Base-by-base conservation (phyloP, 2,329 filamentous ascomycete genomes). In the Fusarium chlamydosporum region DNA sequence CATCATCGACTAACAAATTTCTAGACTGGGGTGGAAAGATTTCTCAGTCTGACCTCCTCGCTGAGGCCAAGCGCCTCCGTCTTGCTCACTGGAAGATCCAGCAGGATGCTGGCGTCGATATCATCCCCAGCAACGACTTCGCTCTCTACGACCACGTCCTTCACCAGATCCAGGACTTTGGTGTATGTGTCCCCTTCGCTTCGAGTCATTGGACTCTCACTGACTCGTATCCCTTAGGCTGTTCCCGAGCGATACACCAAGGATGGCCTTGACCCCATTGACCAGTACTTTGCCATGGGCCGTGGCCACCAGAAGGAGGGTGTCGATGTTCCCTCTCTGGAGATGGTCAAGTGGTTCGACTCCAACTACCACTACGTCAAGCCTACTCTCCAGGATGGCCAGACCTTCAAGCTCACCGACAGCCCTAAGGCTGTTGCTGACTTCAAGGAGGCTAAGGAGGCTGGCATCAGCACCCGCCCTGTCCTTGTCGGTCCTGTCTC, bases 321-420 rank as follows among this genome's bases (percentile, higher is more conserved):
- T 82, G 88, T 98, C 76, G 96, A 99, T 83, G 96, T 98, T 73
- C 93, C 95, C 76, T 89, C 88, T 79, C 86, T 97, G 83, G 96
- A 99, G 89, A 99, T 99, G 96, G 96, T 99, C 78, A 99, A 99
- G 89, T 99, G 96, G 96, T 99, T 99, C 81, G 96, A 99, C 88
- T 97, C 94, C 73, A 99, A 99, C 92, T 99, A 99, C 91, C 96
- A 98, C 89, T 99, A 99, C 83, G 96, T 98, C 85, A 98, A 98
- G 91, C 96, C 96, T 72, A 97, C 96, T 69, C 89, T 99, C 74
- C 94, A 97, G 85, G 91, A 97, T 85, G 92, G 92, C 88, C 96
- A 99, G 89, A 91, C 88, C 79, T 99, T 99, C 91, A 94, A 91
- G 84, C 93, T 99, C 69, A 83, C 87, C 68, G 84, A 88, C 75